Conservation (phyloP, 2,329 filamentous ascomycete genomes). For the Aphanocladium album region DNA sequence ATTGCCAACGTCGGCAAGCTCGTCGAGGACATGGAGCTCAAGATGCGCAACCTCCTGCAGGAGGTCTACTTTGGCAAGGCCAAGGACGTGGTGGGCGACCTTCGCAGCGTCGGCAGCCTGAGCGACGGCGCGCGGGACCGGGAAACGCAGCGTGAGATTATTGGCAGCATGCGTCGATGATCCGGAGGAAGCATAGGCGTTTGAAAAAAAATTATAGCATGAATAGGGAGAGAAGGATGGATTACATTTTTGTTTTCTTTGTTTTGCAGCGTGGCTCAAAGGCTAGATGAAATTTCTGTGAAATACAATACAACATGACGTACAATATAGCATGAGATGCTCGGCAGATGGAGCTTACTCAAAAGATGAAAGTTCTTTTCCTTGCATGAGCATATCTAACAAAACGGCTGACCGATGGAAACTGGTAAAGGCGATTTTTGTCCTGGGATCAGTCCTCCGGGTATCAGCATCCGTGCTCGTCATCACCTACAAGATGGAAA, state of each 20-base stretch:
- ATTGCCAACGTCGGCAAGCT: slow-evolving; percentile 91
- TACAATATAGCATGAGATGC: too few relatives aligned
- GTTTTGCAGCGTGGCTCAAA: not conserved
- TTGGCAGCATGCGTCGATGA: slow-evolving; percentile 56
- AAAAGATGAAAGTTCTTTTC: too few relatives aligned
- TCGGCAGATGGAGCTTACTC: too few relatives aligned
- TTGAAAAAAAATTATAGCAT: slow-evolving; percentile 16
- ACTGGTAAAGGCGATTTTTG: too few relatives aligned
- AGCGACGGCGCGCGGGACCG: slow-evolving; percentile 81
- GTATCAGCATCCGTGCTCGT: too few relatives aligned
- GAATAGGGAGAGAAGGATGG: not conserved
- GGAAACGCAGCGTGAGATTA: slow-evolving; percentile 84
- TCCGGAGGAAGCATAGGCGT: too few relatives aligned
- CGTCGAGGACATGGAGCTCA: slow-evolving; percentile 99
- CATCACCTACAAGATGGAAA: too few relatives aligned
- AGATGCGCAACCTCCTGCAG: slow-evolving; percentile 97
- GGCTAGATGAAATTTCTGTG: not conserved
- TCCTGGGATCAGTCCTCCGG: too few relatives aligned
- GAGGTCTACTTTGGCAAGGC: slow-evolving; percentile 99
- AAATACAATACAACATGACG: not conserved
- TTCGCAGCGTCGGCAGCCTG: slow-evolving; percentile 79
- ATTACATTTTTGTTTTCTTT: not conserved
- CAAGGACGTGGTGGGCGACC: slow-evolving; percentile 93
- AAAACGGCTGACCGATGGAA: too few relatives aligned
- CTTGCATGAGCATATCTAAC: too few relatives aligned